Base-by-base conservation (phyloP, 345 rosid species). In the Hevea brasiliensis region DNA sequence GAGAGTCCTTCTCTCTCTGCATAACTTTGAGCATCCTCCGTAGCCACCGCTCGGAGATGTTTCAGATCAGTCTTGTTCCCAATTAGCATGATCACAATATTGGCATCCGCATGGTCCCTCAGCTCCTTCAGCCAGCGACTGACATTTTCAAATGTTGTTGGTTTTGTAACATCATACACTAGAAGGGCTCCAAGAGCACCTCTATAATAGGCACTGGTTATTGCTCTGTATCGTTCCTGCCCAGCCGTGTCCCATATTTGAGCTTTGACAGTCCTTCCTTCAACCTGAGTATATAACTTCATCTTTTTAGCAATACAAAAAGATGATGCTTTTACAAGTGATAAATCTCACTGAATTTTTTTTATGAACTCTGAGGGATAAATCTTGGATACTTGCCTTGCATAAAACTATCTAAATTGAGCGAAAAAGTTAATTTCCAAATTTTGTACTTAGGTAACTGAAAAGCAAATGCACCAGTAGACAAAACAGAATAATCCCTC, bases 211-310 rank as follows among this genome's bases (percentile, higher is more conserved):
- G 98, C 98, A 70, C 98, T 92, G 53, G 98, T 94, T 42, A 94
- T 94, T 9, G 98, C 98, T 82, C 98, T 83, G 83, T 94, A 94
- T 63, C 98, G 84, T 84, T 94, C 98, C 82, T 94, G 98, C 13
- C 98, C 98, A 1, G 98, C 98, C 2, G 98, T 94, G 91, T 94
- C 98, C 98, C 98, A 94, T 85, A 94, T 94, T 81, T 94, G 98
- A 48, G 98, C 96, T 80, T 94, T 94, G 77, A 94, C 89, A 2
- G 96, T 94, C 77, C 97, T 87, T 71, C 94, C 98, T 76, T 92
- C 98, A 23, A 94, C 98, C 98, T 94, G 66, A 24, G 41, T 48
- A 29, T 0, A 64, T 4, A 74, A 15, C 56, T n/a, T 13, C 15
- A 6, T 20, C 60, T 41, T 13, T 26, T 79, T 47, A 71, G 69